Conservation (phyloP, 2,329 filamentous ascomycete species). For the Gnomoniopsis smithogilvyi region DNA sequence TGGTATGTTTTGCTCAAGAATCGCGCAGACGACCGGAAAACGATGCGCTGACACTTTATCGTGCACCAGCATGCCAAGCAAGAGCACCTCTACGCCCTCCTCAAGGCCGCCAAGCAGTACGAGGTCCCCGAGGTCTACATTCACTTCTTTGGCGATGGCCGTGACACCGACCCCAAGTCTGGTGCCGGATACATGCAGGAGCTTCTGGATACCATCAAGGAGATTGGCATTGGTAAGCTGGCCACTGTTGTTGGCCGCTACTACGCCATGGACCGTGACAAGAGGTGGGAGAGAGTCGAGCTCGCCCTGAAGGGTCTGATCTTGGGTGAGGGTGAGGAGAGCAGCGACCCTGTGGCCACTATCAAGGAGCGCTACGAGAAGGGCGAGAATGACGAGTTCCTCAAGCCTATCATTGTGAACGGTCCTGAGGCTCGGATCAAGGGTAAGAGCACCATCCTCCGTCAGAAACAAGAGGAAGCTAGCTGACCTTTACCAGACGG, state of each 20-base stretch:
- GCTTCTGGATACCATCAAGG: slow-evolving; percentile 74
- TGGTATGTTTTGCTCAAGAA: slow-evolving; percentile 47
- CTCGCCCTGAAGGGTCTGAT: slow-evolving; percentile 84
- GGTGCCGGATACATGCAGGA: slow-evolving; percentile 84
- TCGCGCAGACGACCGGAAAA: neutral
- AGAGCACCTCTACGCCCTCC: slow-evolving; percentile 82
- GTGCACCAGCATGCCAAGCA: slow-evolving; percentile 77
- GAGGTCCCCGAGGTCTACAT: slow-evolving; percentile 90
- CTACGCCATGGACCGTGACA: slow-evolving; percentile 99
- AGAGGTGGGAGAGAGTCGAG: slow-evolving; percentile 96
- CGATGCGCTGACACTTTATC: neutral
- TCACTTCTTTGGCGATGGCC: slow-evolving; percentile 98
- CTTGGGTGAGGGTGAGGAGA: slow-evolving; percentile 81
- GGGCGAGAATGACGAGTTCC: slow-evolving; percentile 92
- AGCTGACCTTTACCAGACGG: slow-evolving; percentile 54
- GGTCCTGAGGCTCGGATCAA: slow-evolving; percentile 83
- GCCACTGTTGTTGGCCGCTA: slow-evolving; percentile 94
- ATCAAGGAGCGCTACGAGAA: slow-evolving; percentile 86
- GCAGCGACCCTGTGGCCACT: slow-evolving; percentile 78
- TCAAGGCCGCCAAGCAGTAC: slow-evolving; percentile 86
- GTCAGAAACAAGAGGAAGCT: neutral
- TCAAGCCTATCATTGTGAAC: slow-evolving; percentile 94
- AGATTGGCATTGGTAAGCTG: slow-evolving; percentile 82
- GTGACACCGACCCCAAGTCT: slow-evolving; percentile 97
- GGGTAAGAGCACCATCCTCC: slow-evolving; percentile 46